Percentiles rank a stretch among this genome's conserved stretches.
Conservation (phyloP, 2,329 filamentous ascomycete genomes). For the Lanzia echinophila region DNA sequence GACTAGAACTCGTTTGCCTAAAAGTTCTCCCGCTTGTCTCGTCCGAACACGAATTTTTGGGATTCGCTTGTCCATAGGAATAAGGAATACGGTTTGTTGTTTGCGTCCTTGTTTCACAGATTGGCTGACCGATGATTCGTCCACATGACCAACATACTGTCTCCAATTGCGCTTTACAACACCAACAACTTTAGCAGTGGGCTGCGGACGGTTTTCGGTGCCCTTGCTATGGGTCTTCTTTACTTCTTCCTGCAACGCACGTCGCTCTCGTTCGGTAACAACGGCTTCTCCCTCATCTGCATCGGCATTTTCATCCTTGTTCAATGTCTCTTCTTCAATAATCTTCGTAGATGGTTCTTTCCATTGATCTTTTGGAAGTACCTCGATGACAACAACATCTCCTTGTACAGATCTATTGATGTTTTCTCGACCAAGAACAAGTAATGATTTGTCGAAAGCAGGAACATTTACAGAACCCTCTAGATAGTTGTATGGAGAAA, state of each 20-base stretch:
- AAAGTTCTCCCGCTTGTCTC: constrained; percentile 77
- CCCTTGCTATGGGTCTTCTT: constrained; percentile 74
- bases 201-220: constrained; percentile 72
- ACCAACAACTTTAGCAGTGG: constrained; percentile 87
- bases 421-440: constrained; percentile 87
- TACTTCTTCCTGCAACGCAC: constrained; percentile 84
- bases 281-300: constrained; percentile 67
- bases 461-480: constrained; percentile 88
- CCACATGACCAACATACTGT: constrained; percentile 94
- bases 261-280: constrained; percentile 82
- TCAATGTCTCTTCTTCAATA: constrained; percentile 86
- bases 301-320: constrained; percentile 90
- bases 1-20: constrained; percentile 87
- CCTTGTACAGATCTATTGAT: constrained; percentile 92
- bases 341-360: constrained; percentile 94
- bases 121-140: constrained; percentile 73
- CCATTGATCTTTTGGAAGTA: constrained; percentile 93
- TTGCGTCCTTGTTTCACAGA: constrained; percentile 69
- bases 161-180: constrained; percentile 95
- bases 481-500: constrained; percentile 96
- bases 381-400: constrained; percentile 86
- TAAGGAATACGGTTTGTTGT: constrained; percentile 87
- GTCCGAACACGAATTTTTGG: constrained; percentile 94
- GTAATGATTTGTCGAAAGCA: constrained; percentile 79
- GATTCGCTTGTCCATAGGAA: constrained; percentile 97